Conservation (phyloP, 352 stramenopile genomes). For the Phytophthora uliginosa region DNA sequence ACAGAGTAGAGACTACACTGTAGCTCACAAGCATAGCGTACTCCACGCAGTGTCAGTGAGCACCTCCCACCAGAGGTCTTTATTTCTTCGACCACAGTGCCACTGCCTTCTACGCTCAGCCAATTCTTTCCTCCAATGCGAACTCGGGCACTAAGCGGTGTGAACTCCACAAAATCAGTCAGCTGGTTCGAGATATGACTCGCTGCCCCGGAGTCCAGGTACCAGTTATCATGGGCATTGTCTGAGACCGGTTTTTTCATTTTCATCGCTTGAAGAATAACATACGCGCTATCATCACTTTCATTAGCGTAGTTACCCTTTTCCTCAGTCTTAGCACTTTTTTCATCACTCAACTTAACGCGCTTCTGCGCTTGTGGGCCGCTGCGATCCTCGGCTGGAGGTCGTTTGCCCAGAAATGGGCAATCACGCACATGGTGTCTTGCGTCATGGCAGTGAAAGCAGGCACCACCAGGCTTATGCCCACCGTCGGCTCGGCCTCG, state of each 20-base stretch:
- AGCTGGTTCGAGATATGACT: constrained; percentile 19
- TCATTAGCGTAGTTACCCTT: constrained; percentile 8
- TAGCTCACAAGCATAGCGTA: constrained; percentile 5
- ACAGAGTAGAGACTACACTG: constrained; percentile 13
- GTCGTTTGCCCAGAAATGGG: constrained; percentile 11
- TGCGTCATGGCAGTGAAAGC: constrained; percentile 9
- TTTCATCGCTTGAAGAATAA: constrained; percentile 7
- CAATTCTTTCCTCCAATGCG: constrained; percentile 11
- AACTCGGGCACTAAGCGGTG: constrained; percentile 2
- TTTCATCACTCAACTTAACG: not conserved
- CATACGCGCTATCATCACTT: constrained; percentile 6
- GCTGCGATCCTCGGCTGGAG: not conserved
- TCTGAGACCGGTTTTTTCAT: not conserved
- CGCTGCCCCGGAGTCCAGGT: constrained; percentile 12
- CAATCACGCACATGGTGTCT: constrained; percentile 5
- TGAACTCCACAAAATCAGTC: constrained; percentile 18
- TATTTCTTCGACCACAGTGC: constrained; percentile 1
- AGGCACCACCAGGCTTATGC: not conserved
- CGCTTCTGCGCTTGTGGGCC: not conserved
- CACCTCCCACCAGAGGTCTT: constrained; percentile 3
- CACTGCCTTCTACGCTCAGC: constrained; percentile 3
- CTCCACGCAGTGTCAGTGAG: not conserved
- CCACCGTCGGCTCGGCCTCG: not conserved
- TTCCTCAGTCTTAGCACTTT: not conserved
- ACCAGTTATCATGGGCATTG: constrained; percentile 2